Conservation (phyloP, 1,284 basidiomycete genomes). For the Ganoderma meredithae region DNA sequence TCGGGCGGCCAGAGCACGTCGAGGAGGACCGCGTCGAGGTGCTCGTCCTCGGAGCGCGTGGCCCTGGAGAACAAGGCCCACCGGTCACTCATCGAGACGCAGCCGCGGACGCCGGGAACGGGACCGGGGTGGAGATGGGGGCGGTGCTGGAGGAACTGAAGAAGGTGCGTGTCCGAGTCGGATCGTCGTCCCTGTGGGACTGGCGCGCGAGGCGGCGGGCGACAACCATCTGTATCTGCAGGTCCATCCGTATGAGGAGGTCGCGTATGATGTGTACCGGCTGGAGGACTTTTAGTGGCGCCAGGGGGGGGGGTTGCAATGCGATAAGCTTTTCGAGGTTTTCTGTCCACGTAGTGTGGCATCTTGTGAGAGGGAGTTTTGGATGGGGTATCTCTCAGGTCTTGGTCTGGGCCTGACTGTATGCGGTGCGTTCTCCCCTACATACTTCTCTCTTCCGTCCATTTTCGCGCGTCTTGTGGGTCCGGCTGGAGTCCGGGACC, state of each 20-base stretch:
- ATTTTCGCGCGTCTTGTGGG: neutral
- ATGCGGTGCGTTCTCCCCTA: neutral
- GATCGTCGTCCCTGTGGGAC: neutral
- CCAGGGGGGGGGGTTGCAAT: neutral
- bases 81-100: neutral
- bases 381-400: neutral
- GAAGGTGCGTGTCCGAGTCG: constrained; percentile 45
- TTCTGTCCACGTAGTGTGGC: neutral
- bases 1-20: constrained; percentile 53
- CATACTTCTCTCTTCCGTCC: neutral
- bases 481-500: neutral
- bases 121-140: constrained; percentile 46
- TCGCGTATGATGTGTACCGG: constrained; percentile 63
- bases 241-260: constrained; percentile 66
- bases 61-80: neutral
- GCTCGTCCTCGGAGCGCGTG: constrained; percentile 48
- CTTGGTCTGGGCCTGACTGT: neutral
- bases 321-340: neutral
- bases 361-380: neutral
- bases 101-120: neutral
- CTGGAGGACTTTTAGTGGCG: constrained; percentile 49
- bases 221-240: constrained; percentile 30
- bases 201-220: neutral
- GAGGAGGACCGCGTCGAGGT: constrained; percentile 64
- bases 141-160: constrained; percentile 54